Conservation (phyloP, 2,329 filamentous ascomycete species). For the Conoideocrella luteorostrata region DNA sequence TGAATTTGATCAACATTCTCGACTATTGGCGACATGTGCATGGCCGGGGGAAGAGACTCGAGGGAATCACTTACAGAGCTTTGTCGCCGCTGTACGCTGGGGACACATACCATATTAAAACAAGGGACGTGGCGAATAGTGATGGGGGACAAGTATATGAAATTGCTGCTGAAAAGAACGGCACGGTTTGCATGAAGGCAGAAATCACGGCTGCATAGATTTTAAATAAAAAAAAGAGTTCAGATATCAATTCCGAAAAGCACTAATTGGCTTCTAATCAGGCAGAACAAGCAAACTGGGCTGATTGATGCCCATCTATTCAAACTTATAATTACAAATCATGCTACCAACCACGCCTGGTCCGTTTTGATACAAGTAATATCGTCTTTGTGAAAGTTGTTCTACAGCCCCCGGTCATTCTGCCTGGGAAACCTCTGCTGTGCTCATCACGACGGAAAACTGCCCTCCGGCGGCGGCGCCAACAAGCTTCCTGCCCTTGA, state of each 20-base stretch:
- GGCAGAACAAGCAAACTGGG: neutral
- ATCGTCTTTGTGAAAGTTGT: too few species aligned
- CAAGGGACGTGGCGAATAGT: slow-evolving; percentile 33
- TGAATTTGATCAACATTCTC: slow-evolving; percentile 68
- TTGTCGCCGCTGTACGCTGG: slow-evolving; percentile 64
- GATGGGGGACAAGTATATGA: slow-evolving; percentile 31
- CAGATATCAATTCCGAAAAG: too few species aligned
- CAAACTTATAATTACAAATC: neutral
- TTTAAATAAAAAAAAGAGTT: too few species aligned
- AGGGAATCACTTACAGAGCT: slow-evolving; percentile 58
- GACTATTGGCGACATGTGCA: slow-evolving; percentile 57
- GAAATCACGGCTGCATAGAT: neutral
- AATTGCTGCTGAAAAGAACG: slow-evolving; percentile 39
- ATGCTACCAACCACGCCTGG: neutral
- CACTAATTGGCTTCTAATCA: too few species aligned
- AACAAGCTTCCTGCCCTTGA: slow-evolving; percentile 65
- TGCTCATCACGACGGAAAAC: slow-evolving; percentile 59
- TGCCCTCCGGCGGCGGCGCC: slow-evolving; percentile 86
- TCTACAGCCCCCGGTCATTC: neutral
- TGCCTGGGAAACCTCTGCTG: slow-evolving; percentile 16
- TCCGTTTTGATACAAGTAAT: slow-evolving; percentile 1
- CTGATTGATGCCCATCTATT: slow-evolving; percentile 1
- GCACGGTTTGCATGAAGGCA: slow-evolving; percentile 13
- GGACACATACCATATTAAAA: slow-evolving; percentile 57
- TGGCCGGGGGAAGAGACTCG: slow-evolving; percentile 19